Percentiles rank a stretch among this genome's conserved stretches.
These are phyloP conservation scores for Conticribra weissflogii DNA, from an alignment of 108 stramenopile species.

Conservation along the genomic window DNA sequence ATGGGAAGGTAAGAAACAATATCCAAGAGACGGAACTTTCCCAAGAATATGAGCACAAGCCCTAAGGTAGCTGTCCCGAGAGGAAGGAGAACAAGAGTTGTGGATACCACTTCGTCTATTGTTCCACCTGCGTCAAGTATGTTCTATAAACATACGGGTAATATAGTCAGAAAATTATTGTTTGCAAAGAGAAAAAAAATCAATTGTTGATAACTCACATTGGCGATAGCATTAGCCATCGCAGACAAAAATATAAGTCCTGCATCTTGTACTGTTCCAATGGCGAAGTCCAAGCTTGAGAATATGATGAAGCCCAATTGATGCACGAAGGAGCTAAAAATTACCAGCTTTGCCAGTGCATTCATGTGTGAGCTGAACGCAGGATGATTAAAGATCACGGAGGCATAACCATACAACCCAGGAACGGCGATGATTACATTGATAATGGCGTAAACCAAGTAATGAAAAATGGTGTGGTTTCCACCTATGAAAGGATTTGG, in stretches of 20 bases:
- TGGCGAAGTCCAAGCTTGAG: constrained; percentile 86
- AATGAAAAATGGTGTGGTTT: constrained; percentile 29
- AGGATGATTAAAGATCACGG: constrained; percentile 84
- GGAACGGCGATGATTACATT: constrained; percentile 83
- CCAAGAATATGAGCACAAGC: constrained; percentile 78
- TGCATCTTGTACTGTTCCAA: constrained; percentile 95
- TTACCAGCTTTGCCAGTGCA: constrained; percentile 78
- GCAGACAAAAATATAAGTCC: constrained; percentile 90
- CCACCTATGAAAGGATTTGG: constrained; percentile 1
- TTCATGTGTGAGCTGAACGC: constrained; percentile 64
- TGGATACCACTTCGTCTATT: constrained; percentile 66
- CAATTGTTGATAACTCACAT: constrained; percentile 10
- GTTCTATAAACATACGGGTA: too few species aligned
- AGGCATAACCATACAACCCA: constrained; percentile 83
- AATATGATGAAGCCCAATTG: constrained; percentile 82
- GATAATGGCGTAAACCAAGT: constrained; percentile 46
- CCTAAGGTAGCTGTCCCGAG: constrained; percentile 88
- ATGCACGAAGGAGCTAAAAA: constrained; percentile 84
- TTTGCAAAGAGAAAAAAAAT: neutral
- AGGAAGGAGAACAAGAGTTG: constrained; percentile 71
- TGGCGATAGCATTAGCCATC: constrained; percentile 88
- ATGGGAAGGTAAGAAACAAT: constrained; percentile 92
- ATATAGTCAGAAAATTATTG: too few species aligned
- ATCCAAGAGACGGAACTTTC: constrained; percentile 83
- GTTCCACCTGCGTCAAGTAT: constrained; percentile 61